A percentile compares a stretch with the other conserved stretches of the same genome.
These are phyloP conservation scores for Leptodontidium sp. DNA, from an alignment of 2,329 filamentous ascomycete species.

Conservation along the genomic window DNA sequence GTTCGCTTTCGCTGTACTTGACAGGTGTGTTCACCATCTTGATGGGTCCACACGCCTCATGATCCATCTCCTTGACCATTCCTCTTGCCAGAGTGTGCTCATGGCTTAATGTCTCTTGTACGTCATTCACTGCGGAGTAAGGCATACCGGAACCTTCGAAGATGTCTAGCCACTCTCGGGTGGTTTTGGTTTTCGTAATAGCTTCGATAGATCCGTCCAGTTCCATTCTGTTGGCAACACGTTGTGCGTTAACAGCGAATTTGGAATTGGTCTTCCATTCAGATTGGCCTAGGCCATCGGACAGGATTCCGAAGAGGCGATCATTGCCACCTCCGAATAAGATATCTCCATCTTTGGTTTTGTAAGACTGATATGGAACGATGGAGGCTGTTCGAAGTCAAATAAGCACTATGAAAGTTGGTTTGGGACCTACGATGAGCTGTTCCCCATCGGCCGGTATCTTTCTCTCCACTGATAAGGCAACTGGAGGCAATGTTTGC, in stretches of 20 bases:
- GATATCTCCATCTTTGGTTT: constrained; percentile 74
- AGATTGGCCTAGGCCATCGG: constrained; percentile 63
- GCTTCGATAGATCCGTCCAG: constrained; percentile 83
- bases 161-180: constrained; percentile 84
- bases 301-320: constrained; percentile 71
- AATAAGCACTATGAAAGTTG: background rate
- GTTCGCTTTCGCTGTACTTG: constrained; percentile 87
- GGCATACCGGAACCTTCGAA: constrained; percentile 94
- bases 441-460: constrained; percentile 93
- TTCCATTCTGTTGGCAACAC: constrained; percentile 75
- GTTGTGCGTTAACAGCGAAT: constrained; percentile 67
- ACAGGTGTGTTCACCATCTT: constrained; percentile 94
- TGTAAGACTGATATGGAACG: constrained; percentile 90
- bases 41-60: constrained; percentile 82
- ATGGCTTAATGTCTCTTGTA: constrained; percentile 84
- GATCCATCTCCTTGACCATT: constrained; percentile 91
- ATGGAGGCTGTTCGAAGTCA: constrained; percentile 74
- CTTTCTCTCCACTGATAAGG: constrained; percentile 85
- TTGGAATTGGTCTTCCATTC: constrained; percentile 67
- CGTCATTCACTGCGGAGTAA: constrained; percentile 93
- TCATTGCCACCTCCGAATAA: constrained; percentile 79
- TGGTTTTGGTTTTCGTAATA: constrained; percentile 79
- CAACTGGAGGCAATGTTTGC: constrained; percentile 96
- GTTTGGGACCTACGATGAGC: constrained; percentile 77
- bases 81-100: constrained; percentile 83